Evolutionary conservation across 345 rosid species (phyloP).

Genomic region (Hibiscus syriacus): DNA sequence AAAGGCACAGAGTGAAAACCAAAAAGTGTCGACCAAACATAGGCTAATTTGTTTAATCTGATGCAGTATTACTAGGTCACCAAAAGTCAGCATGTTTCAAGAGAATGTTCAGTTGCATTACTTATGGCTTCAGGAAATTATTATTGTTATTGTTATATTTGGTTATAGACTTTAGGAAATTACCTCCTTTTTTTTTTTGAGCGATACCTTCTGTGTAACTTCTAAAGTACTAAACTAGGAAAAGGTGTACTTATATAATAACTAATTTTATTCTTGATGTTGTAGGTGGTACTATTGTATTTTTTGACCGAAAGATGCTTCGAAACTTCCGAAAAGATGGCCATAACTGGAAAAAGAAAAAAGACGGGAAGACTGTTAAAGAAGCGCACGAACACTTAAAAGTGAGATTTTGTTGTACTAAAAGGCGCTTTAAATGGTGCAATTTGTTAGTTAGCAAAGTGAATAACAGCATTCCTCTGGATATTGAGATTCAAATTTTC

Average conservation of each 20-base stretch:
- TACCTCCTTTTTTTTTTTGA: too few relatives aligned
- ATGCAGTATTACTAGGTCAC: background rate
- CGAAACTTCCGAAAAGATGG: constrained; percentile 99
- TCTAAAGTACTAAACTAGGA: background rate
- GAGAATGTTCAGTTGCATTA: background rate
- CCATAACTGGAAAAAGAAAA: constrained; percentile 99
- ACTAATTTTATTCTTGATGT: constrained; percentile 16
- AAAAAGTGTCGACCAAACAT: too few relatives aligned
- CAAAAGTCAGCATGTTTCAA: background rate
- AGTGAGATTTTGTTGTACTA: constrained; percentile 34
- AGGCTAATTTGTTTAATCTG: background rate
- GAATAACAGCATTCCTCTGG: background rate
- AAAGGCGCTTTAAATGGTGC: background rate
- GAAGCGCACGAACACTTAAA: constrained; percentile 99
- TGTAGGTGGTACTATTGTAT: constrained; percentile 69
- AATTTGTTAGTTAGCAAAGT: background rate
- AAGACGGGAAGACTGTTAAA: constrained; percentile 94
- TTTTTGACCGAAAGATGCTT: constrained; percentile 94
- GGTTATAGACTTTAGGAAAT: background rate
- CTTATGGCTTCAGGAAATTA: background rate
- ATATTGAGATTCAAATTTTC: background rate
- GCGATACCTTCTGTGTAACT: too few relatives aligned
- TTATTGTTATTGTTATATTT: background rate
- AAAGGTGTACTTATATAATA: background rate
- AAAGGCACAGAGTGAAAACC: too few relatives aligned